phyloP scores from a whole-genome alignment of 2,329 filamentous ascomycete species.

The Stromatinia cepivora region DNA sequence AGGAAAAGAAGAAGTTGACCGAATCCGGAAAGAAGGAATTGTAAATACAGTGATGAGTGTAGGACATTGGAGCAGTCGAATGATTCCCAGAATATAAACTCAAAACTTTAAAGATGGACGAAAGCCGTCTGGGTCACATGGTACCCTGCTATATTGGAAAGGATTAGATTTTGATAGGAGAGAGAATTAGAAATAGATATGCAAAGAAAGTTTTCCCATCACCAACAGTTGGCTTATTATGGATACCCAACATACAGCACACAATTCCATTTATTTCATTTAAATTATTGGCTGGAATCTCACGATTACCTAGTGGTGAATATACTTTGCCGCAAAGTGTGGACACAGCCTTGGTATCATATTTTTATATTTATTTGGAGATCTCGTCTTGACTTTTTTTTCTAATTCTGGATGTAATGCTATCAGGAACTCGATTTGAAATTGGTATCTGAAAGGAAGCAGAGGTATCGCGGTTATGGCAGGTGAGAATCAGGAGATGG shows the following conservation, averaged over 20 bases:
- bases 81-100: not conserved
- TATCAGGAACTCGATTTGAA: not conserved
- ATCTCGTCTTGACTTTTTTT: not conserved
- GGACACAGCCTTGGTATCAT: not conserved
- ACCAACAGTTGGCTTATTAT: conserved; percentile 1
- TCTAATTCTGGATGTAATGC: not conserved
- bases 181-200: not conserved
- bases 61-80: conserved; percentile 3
- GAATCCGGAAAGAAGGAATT: conserved; percentile 35
- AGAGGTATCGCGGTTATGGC: not conserved
- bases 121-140: not conserved
- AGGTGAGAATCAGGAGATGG: not conserved
- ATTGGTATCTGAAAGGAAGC: not conserved
- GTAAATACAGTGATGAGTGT: conserved; percentile 16
- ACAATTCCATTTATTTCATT: not conserved
- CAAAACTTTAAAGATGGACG: not conserved
- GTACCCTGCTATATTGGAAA: not conserved
- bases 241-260: not conserved
- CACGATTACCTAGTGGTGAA: not conserved
- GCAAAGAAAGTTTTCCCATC: not conserved
- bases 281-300: not conserved
- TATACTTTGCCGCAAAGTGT: not conserved
- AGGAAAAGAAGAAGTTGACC: conserved; percentile 50
- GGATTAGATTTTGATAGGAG: not conserved
- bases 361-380: not conserved